Conservation (phyloP, 805 yeast species). For the Ogataea nonfermentans region DNA sequence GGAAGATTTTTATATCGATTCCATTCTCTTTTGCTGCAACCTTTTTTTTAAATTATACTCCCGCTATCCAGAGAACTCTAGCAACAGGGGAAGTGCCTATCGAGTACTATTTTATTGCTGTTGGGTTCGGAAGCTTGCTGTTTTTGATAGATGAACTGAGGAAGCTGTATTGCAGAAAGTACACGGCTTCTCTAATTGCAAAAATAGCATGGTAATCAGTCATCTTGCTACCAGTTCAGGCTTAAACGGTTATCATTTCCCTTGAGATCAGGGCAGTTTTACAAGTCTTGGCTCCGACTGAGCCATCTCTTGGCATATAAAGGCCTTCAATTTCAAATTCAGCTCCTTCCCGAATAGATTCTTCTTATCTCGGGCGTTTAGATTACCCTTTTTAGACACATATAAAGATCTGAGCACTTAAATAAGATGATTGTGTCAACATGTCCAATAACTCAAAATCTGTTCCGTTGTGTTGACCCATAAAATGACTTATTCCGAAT, state of each 20-base stretch:
- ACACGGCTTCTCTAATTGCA: constrained; percentile 30
- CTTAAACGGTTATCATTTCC: too few relatives aligned
- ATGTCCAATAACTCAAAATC: background rate
- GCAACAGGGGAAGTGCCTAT: background rate
- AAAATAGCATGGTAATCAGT: background rate
- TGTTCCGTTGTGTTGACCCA: background rate
- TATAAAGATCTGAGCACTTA: background rate
- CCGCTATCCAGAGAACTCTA: constrained; percentile 1
- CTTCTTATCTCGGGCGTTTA: too few relatives aligned
- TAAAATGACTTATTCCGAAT: constrained; percentile 6
- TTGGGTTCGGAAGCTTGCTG: constrained; percentile 44
- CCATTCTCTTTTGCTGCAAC: constrained; percentile 32
- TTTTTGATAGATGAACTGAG: constrained; percentile 43
- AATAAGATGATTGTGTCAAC: background rate
- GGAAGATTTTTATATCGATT: constrained; percentile 31
- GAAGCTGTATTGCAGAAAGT: constrained; percentile 36
- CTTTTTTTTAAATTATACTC: constrained; percentile 1
- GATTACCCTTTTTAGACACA: too few relatives aligned
- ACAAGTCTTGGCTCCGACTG: too few relatives aligned
- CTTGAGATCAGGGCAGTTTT: too few relatives aligned
- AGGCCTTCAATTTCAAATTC: too few relatives aligned
- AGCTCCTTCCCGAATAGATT: too few relatives aligned
- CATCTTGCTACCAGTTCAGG: too few relatives aligned
- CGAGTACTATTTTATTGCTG: constrained; percentile 29
- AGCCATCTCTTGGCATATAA: too few relatives aligned